Evolutionary conservation across 2,329 filamentous ascomycete species (phyloP), one percentile per base, ranked within the genome.

Genomic region (Chalara sp.): DNA sequence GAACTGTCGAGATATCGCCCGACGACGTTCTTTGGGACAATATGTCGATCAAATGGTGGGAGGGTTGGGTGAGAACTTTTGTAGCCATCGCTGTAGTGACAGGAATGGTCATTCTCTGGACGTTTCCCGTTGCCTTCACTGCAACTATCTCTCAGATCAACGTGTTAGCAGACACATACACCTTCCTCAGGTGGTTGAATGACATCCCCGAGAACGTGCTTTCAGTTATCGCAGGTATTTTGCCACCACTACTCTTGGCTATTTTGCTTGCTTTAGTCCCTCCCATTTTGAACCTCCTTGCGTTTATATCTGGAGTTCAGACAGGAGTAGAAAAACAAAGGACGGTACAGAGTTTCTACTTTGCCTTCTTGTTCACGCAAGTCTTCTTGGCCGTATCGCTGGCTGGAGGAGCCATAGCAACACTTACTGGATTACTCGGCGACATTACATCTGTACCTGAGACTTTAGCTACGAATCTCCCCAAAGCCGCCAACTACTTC

Each of bases 21-120:
- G 84, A 85, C 42, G 91, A 97, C 65, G 89, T 99, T 6, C 78
- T 95, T 40, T 99, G 93, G 93, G 89, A 95, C 58, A 99, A 99
- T 64, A 92, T 99, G 84, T 91, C 89, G 0, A 86, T 96, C 60
- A 83, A 79, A 49, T 97, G 93, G 92, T 97, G 91, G 90, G 84
- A 92, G 56, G 80, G 85, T 51, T 96, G 92, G 76, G 40, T 62
- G 11, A 59, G 63, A 31, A 83, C 83, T 2, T 78, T 73, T 35
- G 65, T 85, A 6, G 84, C 92, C 8, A 70, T 89, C 32, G 68
- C 72, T 6, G 60, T 86, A 29, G 84, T 95, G 6, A 67, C 76
- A 35, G 87, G 76, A 5, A 89, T 97, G 78, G 80, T 95, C 46
- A 74, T 96, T 56, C 78, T 93, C 21, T 99, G 91, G 89, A 87